Conservation (phyloP, 495 filamentous ascomycete species). For the Rusavskia elegans region DNA sequence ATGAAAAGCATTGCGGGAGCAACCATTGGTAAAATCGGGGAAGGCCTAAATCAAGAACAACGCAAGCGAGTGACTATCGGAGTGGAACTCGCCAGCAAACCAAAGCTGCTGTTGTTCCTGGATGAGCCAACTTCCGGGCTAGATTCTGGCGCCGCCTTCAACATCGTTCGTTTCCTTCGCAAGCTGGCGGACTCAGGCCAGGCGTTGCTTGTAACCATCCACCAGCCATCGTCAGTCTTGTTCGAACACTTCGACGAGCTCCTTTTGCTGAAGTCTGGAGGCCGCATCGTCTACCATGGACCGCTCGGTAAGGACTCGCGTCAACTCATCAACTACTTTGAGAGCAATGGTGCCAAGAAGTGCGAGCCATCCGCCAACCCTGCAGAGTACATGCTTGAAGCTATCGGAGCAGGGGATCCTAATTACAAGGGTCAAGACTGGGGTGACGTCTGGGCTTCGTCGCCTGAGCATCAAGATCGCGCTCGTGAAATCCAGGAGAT, state of each 20-base stretch:
- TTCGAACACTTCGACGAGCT: constrained; percentile 70
- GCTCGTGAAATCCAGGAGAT: constrained; percentile 32
- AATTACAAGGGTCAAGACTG: constrained; percentile 46
- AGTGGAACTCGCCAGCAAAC: constrained; percentile 75
- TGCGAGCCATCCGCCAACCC: constrained; percentile 44
- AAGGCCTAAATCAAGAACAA: constrained; percentile 80
- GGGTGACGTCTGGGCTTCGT: constrained; percentile 41
- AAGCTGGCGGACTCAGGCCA: constrained; percentile 74
- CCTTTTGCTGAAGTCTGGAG: constrained; percentile 47
- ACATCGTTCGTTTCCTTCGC: constrained; percentile 74
- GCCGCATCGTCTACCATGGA: constrained; percentile 50
- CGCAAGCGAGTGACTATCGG: constrained; percentile 83
- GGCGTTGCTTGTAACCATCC: constrained; percentile 83
- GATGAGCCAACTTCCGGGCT: constrained; percentile 86
- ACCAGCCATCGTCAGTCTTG: constrained; percentile 65
- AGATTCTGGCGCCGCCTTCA: constrained; percentile 73
- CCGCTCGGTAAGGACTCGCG: constrained; percentile 37
- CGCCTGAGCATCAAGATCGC: constrained; percentile 25
- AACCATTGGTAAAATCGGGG: constrained; percentile 61
- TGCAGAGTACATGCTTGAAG: constrained; percentile 56
- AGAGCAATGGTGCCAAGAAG: constrained; percentile 41
- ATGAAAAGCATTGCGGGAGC: constrained; percentile 75
- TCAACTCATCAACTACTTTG: constrained; percentile 45
- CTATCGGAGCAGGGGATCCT: constrained; percentile 47
- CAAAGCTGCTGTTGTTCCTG: constrained; percentile 70